Percentiles rank a stretch among this genome's conserved stretches.
Conservation (phyloP, 768 basidiomycete species). For the Sarcomyxa edulis region DNA sequence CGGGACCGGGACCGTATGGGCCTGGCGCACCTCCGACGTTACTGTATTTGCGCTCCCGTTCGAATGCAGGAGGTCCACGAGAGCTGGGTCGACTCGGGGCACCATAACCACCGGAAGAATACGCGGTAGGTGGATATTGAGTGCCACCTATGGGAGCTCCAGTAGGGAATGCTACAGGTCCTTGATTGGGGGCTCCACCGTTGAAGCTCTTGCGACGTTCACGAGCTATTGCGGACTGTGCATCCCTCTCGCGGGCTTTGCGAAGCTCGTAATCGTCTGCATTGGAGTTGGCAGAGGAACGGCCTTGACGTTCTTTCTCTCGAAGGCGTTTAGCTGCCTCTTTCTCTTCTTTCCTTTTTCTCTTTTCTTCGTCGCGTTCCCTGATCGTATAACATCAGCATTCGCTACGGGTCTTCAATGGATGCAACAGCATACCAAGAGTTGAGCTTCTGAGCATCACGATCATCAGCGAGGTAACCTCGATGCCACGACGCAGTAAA, state of each 20-base stretch:
- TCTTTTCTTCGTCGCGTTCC: constrained; percentile 41
- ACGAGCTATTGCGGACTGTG: constrained; percentile 27
- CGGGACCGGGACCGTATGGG: constrained; percentile 32
- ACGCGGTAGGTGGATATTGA: constrained; percentile 12
- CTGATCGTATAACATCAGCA: constrained; percentile 22
- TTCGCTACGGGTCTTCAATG: background rate
- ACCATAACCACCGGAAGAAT: constrained; percentile 18
- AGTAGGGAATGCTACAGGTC: constrained; percentile 27
- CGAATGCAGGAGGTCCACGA: too few relatives aligned
- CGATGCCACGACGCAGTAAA: constrained; percentile 55
- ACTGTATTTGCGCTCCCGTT: constrained; percentile 28
- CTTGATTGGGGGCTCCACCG: constrained; percentile 28
- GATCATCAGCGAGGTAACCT: constrained; percentile 27
- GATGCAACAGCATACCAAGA: constrained; percentile 33
- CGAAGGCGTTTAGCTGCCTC: constrained; percentile 40
- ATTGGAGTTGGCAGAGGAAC: too few relatives aligned
- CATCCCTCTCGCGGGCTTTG: constrained; percentile 53
- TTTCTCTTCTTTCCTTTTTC: constrained; percentile 40
- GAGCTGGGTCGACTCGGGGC: too few relatives aligned
- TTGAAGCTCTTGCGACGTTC: constrained; percentile 56
- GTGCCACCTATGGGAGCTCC: constrained; percentile 7
- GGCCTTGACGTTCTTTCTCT: constrained; percentile 39
- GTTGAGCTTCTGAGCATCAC: constrained; percentile 34
- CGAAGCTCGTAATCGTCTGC: constrained; percentile 52
- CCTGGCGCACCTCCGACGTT: constrained; percentile 23